A percentile compares a stretch with the other conserved stretches of the same genome.
Evolutionary conservation across 23 red algal species (phyloP).

Genomic region (Rhodosorus marinus): DNA sequence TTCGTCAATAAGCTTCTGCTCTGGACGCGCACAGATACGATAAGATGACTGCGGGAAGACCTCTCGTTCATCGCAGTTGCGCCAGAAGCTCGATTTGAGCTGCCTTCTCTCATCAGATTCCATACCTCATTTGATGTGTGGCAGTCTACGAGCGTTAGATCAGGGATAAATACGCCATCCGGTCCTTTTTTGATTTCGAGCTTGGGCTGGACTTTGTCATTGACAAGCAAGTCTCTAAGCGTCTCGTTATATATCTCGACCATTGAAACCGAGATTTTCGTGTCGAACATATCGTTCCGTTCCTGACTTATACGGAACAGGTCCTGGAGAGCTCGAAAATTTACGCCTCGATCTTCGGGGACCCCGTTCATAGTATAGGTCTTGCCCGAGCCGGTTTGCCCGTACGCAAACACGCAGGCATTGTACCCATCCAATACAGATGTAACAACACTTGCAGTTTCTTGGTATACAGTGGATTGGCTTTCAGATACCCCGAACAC

Average conservation of each 20-base stretch:
- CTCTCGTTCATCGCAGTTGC: constrained; percentile 71
- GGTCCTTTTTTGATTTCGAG: constrained; percentile 44
- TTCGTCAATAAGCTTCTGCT: constrained; percentile 32
- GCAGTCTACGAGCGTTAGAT: constrained; percentile 43
- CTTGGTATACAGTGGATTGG: constrained; percentile 65
- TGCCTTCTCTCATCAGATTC: constrained; percentile 50
- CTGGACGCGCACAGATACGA: constrained; percentile 41
- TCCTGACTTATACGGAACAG: constrained; percentile 67
- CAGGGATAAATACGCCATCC: constrained; percentile 50
- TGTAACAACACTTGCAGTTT: constrained; percentile 61
- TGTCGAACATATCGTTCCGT: constrained; percentile 24
- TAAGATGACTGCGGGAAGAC: constrained; percentile 79
- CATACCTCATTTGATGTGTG: constrained; percentile 46
- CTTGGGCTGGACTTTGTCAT: too few relatives aligned
- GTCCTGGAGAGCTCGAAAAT: constrained; percentile 64
- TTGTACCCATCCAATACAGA: constrained; percentile 83
- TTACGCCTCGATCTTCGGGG: constrained; percentile 56
- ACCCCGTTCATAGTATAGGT: constrained; percentile 84
- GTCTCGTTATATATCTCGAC: constrained; percentile 96
- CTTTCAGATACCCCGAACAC: constrained; percentile 34
- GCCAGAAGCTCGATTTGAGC: constrained; percentile 38
- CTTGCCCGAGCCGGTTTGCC: constrained; percentile 82
- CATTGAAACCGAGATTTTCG: constrained; percentile 54
- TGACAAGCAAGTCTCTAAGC: constrained; percentile 59
- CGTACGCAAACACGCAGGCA: constrained; percentile 98